Conservation (phyloP, 2,329 filamentous ascomycete species). For the Colletotrichum endophyticum region DNA sequence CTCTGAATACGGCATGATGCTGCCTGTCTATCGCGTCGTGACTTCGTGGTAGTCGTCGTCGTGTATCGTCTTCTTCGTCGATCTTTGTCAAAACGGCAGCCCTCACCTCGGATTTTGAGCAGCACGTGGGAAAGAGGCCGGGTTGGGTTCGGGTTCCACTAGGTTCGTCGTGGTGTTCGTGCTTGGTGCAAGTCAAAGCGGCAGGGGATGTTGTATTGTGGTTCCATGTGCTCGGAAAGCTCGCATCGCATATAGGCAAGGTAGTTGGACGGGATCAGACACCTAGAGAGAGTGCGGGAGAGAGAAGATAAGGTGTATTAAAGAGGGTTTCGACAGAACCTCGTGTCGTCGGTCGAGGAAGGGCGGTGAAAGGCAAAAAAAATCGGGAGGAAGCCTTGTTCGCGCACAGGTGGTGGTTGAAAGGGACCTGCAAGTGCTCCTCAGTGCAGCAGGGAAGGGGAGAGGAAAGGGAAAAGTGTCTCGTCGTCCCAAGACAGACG, state of each 20-base stretch:
- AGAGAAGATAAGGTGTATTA: conserved; percentile 4
- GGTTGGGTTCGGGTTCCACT: conserved; percentile 13
- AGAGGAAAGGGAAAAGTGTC: not conserved
- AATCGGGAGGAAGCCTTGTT: not conserved
- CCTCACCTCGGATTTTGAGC: not conserved
- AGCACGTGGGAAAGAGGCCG: conserved; percentile 3
- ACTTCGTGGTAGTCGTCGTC: not conserved
- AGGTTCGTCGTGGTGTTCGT: conserved; percentile 3
- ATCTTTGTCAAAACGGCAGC: not conserved
- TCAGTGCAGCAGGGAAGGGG: not conserved
- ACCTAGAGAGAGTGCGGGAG: not conserved
- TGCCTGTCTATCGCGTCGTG: not conserved
- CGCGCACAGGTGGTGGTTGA: conserved; percentile 3
- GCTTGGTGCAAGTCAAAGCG: conserved; percentile 15
- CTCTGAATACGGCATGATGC: conserved; percentile 44
- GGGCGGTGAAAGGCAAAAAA: conserved; percentile 9
- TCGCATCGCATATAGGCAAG: conserved; percentile 3
- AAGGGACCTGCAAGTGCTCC: not conserved
- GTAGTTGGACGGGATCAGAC: not conserved
- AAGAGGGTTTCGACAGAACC: not conserved
- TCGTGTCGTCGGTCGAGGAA: not conserved
- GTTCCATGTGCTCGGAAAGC: conserved; percentile 8
- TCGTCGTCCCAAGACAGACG: conserved; percentile 7
- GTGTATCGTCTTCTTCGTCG: not conserved
- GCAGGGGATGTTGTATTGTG: conserved; percentile 4